Conservation (phyloP, 371 early-diverging fungal genomes). For the Mortierella sp. region DNA sequence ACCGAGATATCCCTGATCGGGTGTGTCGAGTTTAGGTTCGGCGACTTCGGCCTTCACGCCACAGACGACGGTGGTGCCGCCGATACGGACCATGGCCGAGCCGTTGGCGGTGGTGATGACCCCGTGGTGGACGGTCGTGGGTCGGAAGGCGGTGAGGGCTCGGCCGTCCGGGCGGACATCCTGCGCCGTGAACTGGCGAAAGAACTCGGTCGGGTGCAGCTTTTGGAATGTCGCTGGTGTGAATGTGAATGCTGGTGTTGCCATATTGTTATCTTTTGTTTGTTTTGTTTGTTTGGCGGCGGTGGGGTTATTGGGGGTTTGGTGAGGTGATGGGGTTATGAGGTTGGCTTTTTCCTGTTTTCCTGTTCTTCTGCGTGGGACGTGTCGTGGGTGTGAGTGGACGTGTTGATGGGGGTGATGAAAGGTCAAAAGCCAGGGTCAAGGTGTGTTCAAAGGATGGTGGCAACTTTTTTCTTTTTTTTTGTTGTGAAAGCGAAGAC, state of each 20-base stretch:
- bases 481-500: neutral
- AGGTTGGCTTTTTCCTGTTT: no score
- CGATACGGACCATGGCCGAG: constrained; percentile 89
- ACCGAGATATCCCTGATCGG: constrained; percentile 88
- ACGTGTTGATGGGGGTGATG: no score
- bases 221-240: constrained; percentile 70
- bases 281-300: neutral
- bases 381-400: no score
- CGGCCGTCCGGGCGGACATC: constrained; percentile 91
- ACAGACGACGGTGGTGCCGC: constrained; percentile 92
- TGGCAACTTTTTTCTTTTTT: neutral
- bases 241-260: constrained; percentile 53
- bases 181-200: constrained; percentile 84
- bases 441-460: neutral
- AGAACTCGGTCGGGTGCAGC: constrained; percentile 91
- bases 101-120: constrained; percentile 89
- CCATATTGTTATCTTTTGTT: constrained; percentile 14
- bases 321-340: neutral
- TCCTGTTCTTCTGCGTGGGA: no score
- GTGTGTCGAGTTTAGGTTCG: constrained; percentile 78
- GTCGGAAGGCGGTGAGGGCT: constrained; percentile 70
- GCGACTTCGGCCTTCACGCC: constrained; percentile 97
- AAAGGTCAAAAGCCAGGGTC: neutral
- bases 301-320: neutral
- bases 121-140: constrained; percentile 70